These are phyloP conservation scores for Podaxis sp. DNA, from an alignment of 768 basidiomycete species.

Conservation along the genomic window DNA sequence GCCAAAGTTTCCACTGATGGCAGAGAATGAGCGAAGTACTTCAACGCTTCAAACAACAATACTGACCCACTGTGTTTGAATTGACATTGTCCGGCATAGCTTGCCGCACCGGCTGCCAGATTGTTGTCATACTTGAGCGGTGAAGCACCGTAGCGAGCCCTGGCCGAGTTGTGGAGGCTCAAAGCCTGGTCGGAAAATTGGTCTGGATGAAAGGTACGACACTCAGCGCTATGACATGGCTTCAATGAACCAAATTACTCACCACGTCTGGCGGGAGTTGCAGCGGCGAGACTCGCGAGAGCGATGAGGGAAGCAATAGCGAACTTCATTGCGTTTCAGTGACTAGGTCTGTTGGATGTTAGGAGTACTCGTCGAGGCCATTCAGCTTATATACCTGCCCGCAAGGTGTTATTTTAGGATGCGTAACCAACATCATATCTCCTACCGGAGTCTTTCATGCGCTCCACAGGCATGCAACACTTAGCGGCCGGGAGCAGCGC, in stretches of 20 bases:
- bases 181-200: constrained; percentile 9
- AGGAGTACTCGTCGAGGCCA: neutral
- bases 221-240: neutral
- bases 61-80: constrained; percentile 11
- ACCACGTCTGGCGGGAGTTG: constrained; percentile 1
- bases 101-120: constrained; percentile 10
- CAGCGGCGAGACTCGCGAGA: neutral
- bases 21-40: neutral
- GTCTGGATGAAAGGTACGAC: neutral
- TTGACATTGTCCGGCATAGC: constrained; percentile 2
- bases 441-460: neutral
- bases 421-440: neutral
- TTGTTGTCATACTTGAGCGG: constrained; percentile 8
- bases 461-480: neutral
- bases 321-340: constrained; percentile 1
- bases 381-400: neutral
- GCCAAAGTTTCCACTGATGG: constrained; percentile 22
- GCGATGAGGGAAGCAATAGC: neutral
- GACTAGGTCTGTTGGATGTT: neutral
- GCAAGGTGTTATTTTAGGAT: neutral
- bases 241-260: neutral
- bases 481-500: neutral
- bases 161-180: constrained; percentile 5
- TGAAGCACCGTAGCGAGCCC: neutral
- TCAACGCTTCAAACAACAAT: neutral